Conservation (phyloP, 352 stramenopile genomes). For the Blastocystis sp. region DNA sequence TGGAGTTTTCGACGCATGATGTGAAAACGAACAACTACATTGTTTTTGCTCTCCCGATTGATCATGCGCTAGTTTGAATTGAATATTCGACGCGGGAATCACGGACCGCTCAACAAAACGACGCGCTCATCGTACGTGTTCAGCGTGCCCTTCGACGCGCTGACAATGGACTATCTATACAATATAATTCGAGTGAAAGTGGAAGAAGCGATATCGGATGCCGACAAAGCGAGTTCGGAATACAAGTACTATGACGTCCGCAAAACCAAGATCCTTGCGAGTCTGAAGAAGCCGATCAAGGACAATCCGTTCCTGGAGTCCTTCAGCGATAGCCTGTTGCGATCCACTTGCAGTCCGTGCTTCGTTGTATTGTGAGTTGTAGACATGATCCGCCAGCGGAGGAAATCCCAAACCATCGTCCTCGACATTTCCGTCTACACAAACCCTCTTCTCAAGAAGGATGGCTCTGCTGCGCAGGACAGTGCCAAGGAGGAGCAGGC, state of each 20-base stretch:
- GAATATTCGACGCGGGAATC: slow-evolving; percentile 6
- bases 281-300: slow-evolving; percentile 25
- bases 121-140: neutral
- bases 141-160: neutral
- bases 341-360: neutral
- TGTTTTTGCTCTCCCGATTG: too few relatives aligned
- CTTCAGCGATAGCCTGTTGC: neutral
- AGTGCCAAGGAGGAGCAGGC: neutral
- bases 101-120: neutral
- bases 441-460: neutral
- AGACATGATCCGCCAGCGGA: neutral
- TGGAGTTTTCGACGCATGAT: too few relatives aligned
- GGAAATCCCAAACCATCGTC: neutral
- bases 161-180: neutral
- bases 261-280: neutral
- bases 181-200: slow-evolving; percentile 9
- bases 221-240: slow-evolving; percentile 29
- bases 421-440: neutral
- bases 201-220: slow-evolving; percentile 14
- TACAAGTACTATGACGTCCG: slow-evolving; percentile 48
- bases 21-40: too few relatives aligned
- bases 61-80: neutral
- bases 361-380: neutral
- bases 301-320: slow-evolving; percentile 15
- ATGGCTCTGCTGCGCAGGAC: neutral